phyloP scores from a whole-genome alignment of 306 rosid genomes.

The Biancaea sappan region DNA sequence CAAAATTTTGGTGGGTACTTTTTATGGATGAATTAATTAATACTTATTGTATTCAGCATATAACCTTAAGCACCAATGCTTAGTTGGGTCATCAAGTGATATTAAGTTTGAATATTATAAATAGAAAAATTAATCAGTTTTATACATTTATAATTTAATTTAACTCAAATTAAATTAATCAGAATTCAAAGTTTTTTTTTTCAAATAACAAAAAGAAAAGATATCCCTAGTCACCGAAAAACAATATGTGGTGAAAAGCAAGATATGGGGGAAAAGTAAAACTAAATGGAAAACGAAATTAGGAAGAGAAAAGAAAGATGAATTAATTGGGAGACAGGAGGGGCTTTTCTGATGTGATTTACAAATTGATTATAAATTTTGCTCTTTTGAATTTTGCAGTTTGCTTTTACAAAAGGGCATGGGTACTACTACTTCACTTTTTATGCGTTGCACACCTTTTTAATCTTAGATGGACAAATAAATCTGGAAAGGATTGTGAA shows the following conservation, averaged over 20 bases:
- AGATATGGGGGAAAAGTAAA: not conserved
- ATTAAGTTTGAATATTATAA: too few species aligned
- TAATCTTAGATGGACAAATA: not conserved
- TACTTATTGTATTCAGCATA: too few species aligned
- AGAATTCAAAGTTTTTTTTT: too few species aligned
- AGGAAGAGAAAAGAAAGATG: not conserved
- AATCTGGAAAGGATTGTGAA: constrained; percentile 14
- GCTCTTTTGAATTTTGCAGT: constrained; percentile 37
- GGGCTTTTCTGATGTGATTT: constrained; percentile 42
- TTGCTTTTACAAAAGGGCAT: constrained; percentile 29
- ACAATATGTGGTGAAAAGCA: not conserved
- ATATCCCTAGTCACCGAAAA: not conserved
- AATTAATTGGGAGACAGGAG: constrained; percentile 28
- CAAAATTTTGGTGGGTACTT: not conserved
- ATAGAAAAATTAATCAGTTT: too few species aligned
- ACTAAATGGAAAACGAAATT: not conserved
- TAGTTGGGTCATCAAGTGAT: too few species aligned
- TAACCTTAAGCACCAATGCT: too few species aligned
- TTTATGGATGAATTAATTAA: not conserved
- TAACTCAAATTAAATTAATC: too few species aligned
- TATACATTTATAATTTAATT: too few species aligned
- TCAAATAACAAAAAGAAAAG: too few species aligned
- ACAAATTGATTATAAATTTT: constrained; percentile 32
- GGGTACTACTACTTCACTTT: not conserved
- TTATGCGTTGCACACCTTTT: not conserved